A percentile compares a stretch with the other conserved stretches of the same genome.
Conservation (phyloP, 139 green algal species). For the Tetraselmis striata region DNA sequence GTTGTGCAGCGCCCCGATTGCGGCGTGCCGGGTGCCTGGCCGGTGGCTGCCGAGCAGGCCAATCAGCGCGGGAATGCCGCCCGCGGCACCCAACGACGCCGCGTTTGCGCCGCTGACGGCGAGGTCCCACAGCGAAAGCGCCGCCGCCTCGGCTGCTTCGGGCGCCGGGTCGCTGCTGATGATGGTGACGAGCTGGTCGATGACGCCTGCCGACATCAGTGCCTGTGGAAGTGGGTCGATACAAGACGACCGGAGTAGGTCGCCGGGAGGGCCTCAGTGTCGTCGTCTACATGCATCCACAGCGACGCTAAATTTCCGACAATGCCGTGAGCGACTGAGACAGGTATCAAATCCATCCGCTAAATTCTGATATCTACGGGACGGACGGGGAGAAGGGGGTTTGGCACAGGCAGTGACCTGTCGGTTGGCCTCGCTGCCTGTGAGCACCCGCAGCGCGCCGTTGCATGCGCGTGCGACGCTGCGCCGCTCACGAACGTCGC, state of each 20-base stretch:
- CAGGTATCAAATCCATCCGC: no score
- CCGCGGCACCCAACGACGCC: background rate
- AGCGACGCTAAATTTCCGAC: no score
- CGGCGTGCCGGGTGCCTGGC: background rate
- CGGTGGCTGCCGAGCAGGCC: background rate
- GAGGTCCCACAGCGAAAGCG: background rate
- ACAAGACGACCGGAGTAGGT: no score
- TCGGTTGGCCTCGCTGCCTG: background rate
- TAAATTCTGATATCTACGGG: no score
- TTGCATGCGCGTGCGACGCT: background rate
- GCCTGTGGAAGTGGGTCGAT: no score
- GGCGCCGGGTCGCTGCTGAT: background rate
- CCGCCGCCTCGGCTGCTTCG: background rate
- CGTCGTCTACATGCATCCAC: no score
- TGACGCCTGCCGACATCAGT: background rate
- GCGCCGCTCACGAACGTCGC: background rate
- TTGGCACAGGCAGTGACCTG: no score
- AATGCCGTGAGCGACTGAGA: no score
- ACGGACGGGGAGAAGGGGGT: no score
- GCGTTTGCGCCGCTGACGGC: background rate
- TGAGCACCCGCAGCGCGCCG: background rate
- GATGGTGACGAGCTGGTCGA: background rate
- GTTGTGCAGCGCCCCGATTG: background rate
- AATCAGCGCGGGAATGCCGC: background rate
- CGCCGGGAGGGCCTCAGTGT: no score